Evolutionary conservation across 306 rosid species (phyloP), one percentile per base, ranked within the genome.

Genomic region (Fragaria nilgerrensis): DNA sequence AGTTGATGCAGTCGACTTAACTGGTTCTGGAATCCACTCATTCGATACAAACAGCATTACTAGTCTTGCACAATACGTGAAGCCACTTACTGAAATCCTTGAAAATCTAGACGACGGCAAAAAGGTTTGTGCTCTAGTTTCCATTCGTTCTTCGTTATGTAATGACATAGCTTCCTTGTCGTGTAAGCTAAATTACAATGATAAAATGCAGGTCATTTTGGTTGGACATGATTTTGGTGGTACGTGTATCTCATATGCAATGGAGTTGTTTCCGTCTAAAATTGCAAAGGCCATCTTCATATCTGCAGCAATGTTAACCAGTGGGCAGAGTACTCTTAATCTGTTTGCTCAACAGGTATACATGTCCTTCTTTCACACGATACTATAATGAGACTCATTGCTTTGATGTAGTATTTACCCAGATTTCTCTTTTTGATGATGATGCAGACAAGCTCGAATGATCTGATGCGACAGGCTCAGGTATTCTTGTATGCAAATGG

Each of bases 181-280:
- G n/a, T 66, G 48, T 65, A 34, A 65, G 55, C 23, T 75, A 5
- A 3, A 39, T 37, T 25, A n/a, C 2, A 44, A 45, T 37, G 41
- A 10, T 15, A 22, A 23, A 79, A 32, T 70, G 73, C 82, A 92
- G 97, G 93, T 92, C 50, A 85, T 92, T 72, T 81, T 90, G 85
- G 95, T 88, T 77, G 97, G 97, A 79, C 97, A 92, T 85, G 97
- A 92, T 83, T 88, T 92, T 76, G 97, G 97, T 43, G 97, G 97
- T 34, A 83, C 89, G 25, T 88, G 97, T 82, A 85, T 90, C 85
- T 90, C 95, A 11, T 84, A 85, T 85, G 91, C 84, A 65, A 92
- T 88, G 97, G 97, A 92, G 76, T 76, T 83, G 78, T 90, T 82
- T 81, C 93, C 95, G 45, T 84, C 73, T 15, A 92, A 87, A 80